Evolutionary conservation across 1,139 yeast genomes (phyloP), one percentile per base, ranked within the genome.

Genomic region (Tardiomyces digboiensis): DNA sequence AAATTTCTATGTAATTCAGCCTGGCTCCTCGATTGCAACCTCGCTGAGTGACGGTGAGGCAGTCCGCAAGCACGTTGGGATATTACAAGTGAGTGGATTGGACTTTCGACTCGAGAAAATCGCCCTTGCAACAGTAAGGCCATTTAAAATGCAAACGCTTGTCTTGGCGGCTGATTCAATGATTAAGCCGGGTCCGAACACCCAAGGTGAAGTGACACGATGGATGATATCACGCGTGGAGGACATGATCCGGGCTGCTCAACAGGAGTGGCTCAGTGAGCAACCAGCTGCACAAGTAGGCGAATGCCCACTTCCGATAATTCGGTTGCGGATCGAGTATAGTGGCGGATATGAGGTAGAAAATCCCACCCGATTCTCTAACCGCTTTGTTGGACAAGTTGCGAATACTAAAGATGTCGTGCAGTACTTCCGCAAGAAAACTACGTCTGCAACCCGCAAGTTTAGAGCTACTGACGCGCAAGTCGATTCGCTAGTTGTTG

Each of bases 21-120:
- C 96, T 0, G 99, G 99, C 0, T 86, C 96, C 1, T 85, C 96
- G 0, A 84, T 91, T 16, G 97, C 95, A 0, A 91, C 99, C 0
- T 82, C 95, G 13, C 68, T 93, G 36, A 77, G 84, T 44, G 94
- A 84, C 44, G 95, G 94, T 2, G 99, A 91, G 58, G 75, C 87
- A 0, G 72, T 77, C 13, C 77, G 75, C 33, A 93, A 91, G 59
- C 73, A 78, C 57, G 89, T 81, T 0, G 89, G 84, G 46, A 68
- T 91, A 1, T 53, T 93, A 52, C 78, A 76, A 42, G 68, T 91
- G 18, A 72, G 74, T 26, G 81, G 80, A 2, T 71, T 68, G 39
- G 68, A 76, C 40, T 86, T 82, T 53, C 67, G 75, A 0, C 51
- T 87, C 19, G 83, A 83, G 47, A 76, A 87, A 3, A 66, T 89